Evolutionary conservation across 116 monocot species (phyloP), one percentile per base, ranked within the genome.

Genomic region (Phalaenopsis hybrid): DNA sequence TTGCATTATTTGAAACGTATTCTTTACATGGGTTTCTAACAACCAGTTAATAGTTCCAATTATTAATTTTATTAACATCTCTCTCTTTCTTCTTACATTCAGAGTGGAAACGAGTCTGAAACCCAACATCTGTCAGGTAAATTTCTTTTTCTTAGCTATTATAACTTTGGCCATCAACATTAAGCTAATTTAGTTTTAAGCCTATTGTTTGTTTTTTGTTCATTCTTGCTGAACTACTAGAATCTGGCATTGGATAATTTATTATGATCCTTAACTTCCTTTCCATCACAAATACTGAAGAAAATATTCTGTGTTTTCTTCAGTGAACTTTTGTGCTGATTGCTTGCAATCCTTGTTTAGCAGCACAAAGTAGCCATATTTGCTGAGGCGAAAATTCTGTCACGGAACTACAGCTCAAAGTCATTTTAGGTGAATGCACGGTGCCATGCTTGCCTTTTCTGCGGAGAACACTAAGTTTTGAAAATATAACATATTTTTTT

Each of bases 121-220:
- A 80, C 78, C 49, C 61, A 50, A 6, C 57, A 83, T 78, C 45
- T 78, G 72, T 50, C 80, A 87, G 91, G 91, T 91, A 89, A 23
- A 23, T 68, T 23, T 68, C 3, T 68, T 68, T 28, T 4, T 21
- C 25, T 68, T 28, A 31, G 9, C 28, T 68, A 21, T 68, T 68
- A 68, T 28, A 23, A 28, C 25, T 68, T 68, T 6, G 9, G 68
- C n/a, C 9, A 23, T 23, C n/a, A 68, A 20, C 58, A 13, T 8
- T n/a, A 68, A 68, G 20, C 13, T 0, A 59, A 13, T 59, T 59
- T 59, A 2, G 31, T 59, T 59, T 4, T 17, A 17, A 59, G 58
- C 7, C 15, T 20, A 31, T 68, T 68, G 23, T n/a, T 68, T 68
- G 68, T 4, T 68, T 5, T 23, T 68, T 23, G n/a, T 68, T 68